A percentile compares a stretch with the other conserved stretches of the same genome.
These are phyloP conservation scores for Leccinum uliginosum DNA, from an alignment of 768 basidiomycete genomes.

Conservation along the genomic window DNA sequence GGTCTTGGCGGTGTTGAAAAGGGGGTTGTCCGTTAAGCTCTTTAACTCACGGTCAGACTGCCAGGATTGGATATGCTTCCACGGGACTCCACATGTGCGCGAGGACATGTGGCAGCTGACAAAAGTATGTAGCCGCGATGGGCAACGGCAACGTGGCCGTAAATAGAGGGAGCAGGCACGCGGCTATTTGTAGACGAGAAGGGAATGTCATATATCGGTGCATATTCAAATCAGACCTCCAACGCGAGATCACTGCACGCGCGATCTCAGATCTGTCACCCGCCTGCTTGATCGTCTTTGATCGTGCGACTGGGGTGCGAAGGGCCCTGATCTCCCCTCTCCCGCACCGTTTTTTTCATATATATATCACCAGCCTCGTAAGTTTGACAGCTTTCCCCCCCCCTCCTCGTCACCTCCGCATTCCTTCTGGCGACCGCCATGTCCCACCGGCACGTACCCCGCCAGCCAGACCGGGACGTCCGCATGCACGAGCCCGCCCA, in stretches of 20 bases:
- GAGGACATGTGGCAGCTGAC: slow-evolving; percentile 31
- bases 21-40: slow-evolving; percentile 38
- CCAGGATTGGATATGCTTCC: slow-evolving; percentile 35
- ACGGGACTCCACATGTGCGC: slow-evolving; percentile 31
- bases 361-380: slow-evolving; percentile 52
- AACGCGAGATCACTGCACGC: slow-evolving; percentile 36
- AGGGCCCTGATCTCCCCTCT: slow-evolving; percentile 41
- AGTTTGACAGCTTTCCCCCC: slow-evolving; percentile 43
- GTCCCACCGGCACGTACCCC: slow-evolving; percentile 60
- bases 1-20: slow-evolving; percentile 23
- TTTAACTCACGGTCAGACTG: slow-evolving; percentile 33
- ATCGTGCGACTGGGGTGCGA: slow-evolving; percentile 52
- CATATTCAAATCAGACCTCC: slow-evolving; percentile 36
- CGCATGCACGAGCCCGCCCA: slow-evolving; percentile 57
- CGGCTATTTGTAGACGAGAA: slow-evolving; percentile 47
- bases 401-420: slow-evolving; percentile 36
- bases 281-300: slow-evolving; percentile 54
- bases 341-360: slow-evolving; percentile 39
- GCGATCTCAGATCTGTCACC: slow-evolving; percentile 35
- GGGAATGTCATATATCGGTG: slow-evolving; percentile 28
- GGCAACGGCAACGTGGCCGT: slow-evolving; percentile 45
- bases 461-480: slow-evolving; percentile 56
- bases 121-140: slow-evolving; percentile 36
- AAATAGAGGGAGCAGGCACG: slow-evolving; percentile 47
- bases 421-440: slow-evolving; percentile 36